A percentile compares a stretch with the other conserved stretches of the same genome.
phyloP scores from a whole-genome alignment of 805 yeast genomes.

The Tetrapisispora phaffii region DNA sequence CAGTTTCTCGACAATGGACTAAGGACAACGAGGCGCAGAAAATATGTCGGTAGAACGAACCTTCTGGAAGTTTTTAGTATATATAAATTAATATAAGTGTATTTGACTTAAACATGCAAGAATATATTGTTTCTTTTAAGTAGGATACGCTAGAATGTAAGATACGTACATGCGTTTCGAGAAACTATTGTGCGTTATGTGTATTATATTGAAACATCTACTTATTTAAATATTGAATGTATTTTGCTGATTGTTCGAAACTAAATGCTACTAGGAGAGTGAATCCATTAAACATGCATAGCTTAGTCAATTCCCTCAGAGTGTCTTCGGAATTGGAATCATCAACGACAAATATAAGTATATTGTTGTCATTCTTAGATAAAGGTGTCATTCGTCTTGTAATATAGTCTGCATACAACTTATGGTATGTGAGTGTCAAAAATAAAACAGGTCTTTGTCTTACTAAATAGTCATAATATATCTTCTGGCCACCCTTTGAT shows the following conservation, averaged over 20 bases:
- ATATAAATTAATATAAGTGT: no score
- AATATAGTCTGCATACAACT: slow-evolving; percentile 66
- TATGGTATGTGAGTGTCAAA: slow-evolving; percentile 61
- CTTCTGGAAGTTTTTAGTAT: no score
- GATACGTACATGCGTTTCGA: no score
- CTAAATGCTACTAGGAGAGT: slow-evolving; percentile 36
- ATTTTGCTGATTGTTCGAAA: slow-evolving; percentile 45
- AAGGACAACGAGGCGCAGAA: no score
- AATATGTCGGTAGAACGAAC: no score
- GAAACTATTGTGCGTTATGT: no score
- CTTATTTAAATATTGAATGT: slow-evolving; percentile 27
- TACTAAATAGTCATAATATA: slow-evolving; percentile 55
- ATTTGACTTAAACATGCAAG: no score
- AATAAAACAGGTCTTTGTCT: slow-evolving; percentile 49
- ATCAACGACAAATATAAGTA: slow-evolving; percentile 55
- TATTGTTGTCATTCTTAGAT: slow-evolving; percentile 37
- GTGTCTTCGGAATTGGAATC: slow-evolving; percentile 45
- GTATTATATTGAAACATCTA: not conserved
- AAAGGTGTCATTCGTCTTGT: slow-evolving; percentile 42
- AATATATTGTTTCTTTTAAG: no score
- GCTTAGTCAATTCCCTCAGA: slow-evolving; percentile 32
- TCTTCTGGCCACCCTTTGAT: slow-evolving; percentile 30
- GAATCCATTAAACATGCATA: slow-evolving; percentile 34
- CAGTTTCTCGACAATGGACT: no score
- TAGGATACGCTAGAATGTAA: no score